phyloP scores from a whole-genome alignment of 2,329 filamentous ascomycete species.

The Onygena corvina region DNA sequence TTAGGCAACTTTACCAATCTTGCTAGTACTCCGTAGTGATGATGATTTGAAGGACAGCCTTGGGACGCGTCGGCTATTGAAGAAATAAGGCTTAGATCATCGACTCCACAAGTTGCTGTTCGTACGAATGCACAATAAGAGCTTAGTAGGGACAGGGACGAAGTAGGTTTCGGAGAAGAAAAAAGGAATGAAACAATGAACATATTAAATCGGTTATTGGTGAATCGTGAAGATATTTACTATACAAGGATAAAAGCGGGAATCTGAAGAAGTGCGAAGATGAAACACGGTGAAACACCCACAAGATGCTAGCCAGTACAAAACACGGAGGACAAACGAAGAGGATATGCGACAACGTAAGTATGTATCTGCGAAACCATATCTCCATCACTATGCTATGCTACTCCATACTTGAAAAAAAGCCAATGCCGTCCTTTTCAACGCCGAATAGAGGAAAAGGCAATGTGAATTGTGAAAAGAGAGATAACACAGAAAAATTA shows the following conservation, averaged over 20 bases:
- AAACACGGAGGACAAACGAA: neutral
- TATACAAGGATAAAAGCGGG: neutral
- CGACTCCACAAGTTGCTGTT: too few species aligned
- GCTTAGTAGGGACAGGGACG: too few species aligned
- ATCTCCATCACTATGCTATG: constrained; percentile 2
- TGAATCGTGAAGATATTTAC: neutral
- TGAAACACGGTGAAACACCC: neutral
- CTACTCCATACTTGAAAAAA: neutral
- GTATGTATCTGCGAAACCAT: neutral
- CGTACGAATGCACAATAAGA: too few species aligned
- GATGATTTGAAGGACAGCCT: too few species aligned
- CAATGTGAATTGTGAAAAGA: neutral
- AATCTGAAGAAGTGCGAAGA: neutral
- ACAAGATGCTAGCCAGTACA: neutral
- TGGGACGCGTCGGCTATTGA: too few species aligned
- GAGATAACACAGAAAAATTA: neutral
- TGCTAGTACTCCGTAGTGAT: too few species aligned
- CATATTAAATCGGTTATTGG: neutral
- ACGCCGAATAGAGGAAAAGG: neutral
- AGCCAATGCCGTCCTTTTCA: constrained; percentile 4
- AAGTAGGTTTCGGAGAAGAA: too few species aligned
- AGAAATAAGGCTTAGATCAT: too few species aligned
- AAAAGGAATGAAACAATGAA: neutral
- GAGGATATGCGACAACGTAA: neutral
- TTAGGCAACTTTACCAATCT: too few species aligned